Evolutionary conservation across 2,329 filamentous ascomycete genomes (phyloP), one percentile per base, ranked within the genome.

Genomic region (Xylariaceae sp.): DNA sequence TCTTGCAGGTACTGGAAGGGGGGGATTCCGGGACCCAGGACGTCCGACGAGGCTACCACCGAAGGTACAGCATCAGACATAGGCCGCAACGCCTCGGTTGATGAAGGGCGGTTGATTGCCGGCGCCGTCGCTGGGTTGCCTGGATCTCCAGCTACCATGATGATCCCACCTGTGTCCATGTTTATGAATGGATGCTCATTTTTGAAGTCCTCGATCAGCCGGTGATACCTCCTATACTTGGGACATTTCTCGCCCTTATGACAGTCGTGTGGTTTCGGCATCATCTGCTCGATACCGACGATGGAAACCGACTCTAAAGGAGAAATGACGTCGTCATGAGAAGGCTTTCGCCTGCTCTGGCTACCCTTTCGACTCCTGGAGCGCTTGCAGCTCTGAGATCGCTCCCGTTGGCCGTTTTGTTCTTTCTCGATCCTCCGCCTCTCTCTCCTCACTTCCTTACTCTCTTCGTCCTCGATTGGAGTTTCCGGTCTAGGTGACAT

Each of bases 231-330:
- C 70, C 81, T 84, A 81, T 83, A 96, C 70, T 92, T 95, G 42
- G 84, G 79, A 72, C 92, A 96, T 63, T 88, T 86, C 71, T 94
- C 89, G 39, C 92, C 92, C 71, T 95, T 96, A 39, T 85, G 84
- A 74, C 92, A 97, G 51, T 82, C 81, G 73, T 96, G 92, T 13
- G 87, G 84, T 73, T 91, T 92, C 4, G 92, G 92, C 49, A 96
- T 81, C 48, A 94, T 77, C 71, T 96, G 91, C 73, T 96, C 92
- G 59, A 96, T 96, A 23, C 89, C 92, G 27, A 96, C 91, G 63
- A 96, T 96, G 0, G 91, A 96, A 3, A 94, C 87, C 1, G 91
- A 93, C 70, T 96, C 90, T 53, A 86, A 82, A 2, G 91, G 91
- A 1, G 87, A 87, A 68, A 94, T 87, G 40, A 83, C 74, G 63